Evolutionary conservation across 768 basidiomycete species (phyloP).

Genomic region (Saitozyma sp.): DNA sequence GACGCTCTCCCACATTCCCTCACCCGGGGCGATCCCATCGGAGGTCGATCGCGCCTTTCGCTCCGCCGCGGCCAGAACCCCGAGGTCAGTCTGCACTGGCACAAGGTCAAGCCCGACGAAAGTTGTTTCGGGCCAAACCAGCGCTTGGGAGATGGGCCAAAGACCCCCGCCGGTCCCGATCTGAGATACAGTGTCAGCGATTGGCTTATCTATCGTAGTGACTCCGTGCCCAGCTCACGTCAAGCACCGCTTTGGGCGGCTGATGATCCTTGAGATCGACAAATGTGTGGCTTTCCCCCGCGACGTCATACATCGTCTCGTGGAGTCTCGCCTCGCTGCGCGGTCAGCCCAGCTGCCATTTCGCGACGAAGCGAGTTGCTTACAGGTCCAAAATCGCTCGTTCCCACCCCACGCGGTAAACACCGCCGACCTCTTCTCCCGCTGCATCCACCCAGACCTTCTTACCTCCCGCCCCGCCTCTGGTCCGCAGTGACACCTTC

Average conservation of each 20-base stretch:
- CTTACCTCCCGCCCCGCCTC: conserved; percentile 16
- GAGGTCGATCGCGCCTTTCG: conserved; percentile 12
- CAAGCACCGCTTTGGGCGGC: conserved; percentile 37
- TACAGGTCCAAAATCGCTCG: conserved; percentile 47
- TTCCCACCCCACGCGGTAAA: conserved; percentile 47
- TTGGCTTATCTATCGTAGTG: neutral
- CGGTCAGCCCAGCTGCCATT: conserved; percentile 2
- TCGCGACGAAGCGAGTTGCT: conserved; percentile 6
- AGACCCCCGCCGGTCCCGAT: conserved; percentile 46
- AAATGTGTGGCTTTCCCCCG: conserved; percentile 35
- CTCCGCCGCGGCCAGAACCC: conserved; percentile 29
- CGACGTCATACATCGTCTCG: conserved; percentile 36
- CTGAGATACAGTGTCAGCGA: conserved; percentile 21
- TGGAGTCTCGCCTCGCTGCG: conserved; percentile 44
- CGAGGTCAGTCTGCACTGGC: conserved; percentile 40
- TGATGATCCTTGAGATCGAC: conserved; percentile 14
- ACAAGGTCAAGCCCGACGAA: conserved; percentile 49
- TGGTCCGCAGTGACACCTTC: conserved; percentile 15
- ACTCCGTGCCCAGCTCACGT: conserved; percentile 25
- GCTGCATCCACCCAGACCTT: conserved; percentile 29
- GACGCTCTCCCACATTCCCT: conserved; percentile 40
- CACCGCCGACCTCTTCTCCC: conserved; percentile 10
- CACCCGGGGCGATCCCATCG: conserved; percentile 4
- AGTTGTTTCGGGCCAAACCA: conserved; percentile 31
- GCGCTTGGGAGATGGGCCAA: conserved; percentile 49